Evolutionary conservation across 805 yeast genomes (phyloP), one percentile per base, ranked within the genome.

Genomic region (Schwanniomyces polymorphus): DNA sequence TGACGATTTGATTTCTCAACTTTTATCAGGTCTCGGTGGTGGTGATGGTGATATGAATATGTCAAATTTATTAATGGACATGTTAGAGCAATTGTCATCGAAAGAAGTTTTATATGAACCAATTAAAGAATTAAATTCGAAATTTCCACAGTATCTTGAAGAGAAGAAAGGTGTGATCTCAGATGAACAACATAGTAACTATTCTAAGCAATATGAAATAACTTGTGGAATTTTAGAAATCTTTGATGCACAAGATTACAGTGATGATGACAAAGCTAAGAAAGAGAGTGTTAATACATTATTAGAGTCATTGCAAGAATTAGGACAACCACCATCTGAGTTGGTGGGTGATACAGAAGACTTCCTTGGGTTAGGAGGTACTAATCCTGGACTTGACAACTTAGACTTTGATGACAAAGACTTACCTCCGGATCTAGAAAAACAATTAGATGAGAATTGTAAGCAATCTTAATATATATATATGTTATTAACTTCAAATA

Each of bases 101-200:
- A 92, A 91, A 60, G 91, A 85, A 47, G 87, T 91, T 17, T 74
- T 92, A 33, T 91, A 88, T 60, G 96, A 86, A 55, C 97, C 98
- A 2, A 77, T 92, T 68, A 86, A 85, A 58, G 96, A 90, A 50
- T 75, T 91, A 62, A 81, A 84, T 53, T 68, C 72, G 10, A 88
- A 88, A 60, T 89, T 84, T 62, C 88, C 90, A 2, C 76, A 65
- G 25, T 92, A 88, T 85, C 73, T 92, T 51, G 66, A 69, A 39
- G 79, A 78, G 41, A 76, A 86, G 52, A 70, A 72, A 43, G 76
- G 72, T 7, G 55, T 59, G 31, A 61, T 82, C 23, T 46, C 73
- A 7, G 69, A 63, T 2, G 80, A 70, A 5, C 85, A 86, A 43
- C 67, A 74, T 49, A 64, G 58, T 2, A 75, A 81, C 29, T 90